These are phyloP conservation scores for Flagelloscypha sp. DNA, from an alignment of 768 basidiomycete species.

Conservation along the genomic window DNA sequence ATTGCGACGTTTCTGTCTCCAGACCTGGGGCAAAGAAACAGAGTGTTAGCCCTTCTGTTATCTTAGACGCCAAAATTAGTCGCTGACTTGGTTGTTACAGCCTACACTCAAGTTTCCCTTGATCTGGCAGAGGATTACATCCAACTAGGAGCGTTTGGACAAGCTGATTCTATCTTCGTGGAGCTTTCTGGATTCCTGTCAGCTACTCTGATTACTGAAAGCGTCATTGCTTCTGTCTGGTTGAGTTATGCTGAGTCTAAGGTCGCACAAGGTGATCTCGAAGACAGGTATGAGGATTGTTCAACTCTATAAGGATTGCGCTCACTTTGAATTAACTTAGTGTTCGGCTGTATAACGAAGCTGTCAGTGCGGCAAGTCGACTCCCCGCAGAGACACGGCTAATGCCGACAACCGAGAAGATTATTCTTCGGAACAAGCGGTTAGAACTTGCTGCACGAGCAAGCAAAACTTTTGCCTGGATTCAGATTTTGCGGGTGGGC, in stretches of 20 bases:
- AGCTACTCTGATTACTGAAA: slow-evolving; percentile 41
- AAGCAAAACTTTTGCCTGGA: slow-evolving; percentile 53
- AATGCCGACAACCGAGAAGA: slow-evolving; percentile 44
- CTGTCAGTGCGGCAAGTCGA: slow-evolving; percentile 35
- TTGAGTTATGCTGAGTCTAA: slow-evolving; percentile 62
- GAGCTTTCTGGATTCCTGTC: slow-evolving; percentile 41
- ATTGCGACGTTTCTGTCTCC: too few species aligned
- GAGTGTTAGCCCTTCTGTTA: too few species aligned
- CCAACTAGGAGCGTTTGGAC: slow-evolving; percentile 63
- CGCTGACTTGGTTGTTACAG: slow-evolving; percentile 31
- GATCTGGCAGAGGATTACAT: slow-evolving; percentile 76
- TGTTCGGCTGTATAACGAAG: slow-evolving; percentile 52
- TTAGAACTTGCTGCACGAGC: slow-evolving; percentile 72
- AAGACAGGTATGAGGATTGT: slow-evolving; percentile 40
- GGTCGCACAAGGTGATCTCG: slow-evolving; percentile 49
- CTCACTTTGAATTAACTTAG: slow-evolving; percentile 23
- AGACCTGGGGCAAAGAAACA: too few species aligned
- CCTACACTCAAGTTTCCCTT: slow-evolving; percentile 53
- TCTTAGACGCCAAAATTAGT: too few species aligned
- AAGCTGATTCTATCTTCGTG: slow-evolving; percentile 60
- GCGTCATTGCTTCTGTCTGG: slow-evolving; percentile 45
- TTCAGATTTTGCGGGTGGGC: slow-evolving; percentile 61
- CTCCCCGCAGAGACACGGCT: slow-evolving; percentile 37
- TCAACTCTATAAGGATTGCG: neutral
- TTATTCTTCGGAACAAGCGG: slow-evolving; percentile 46